Evolutionary conservation across 2,329 filamentous ascomycete genomes (phyloP), one percentile per base, ranked within the genome.

Genomic region (Arachnomyces sp.): DNA sequence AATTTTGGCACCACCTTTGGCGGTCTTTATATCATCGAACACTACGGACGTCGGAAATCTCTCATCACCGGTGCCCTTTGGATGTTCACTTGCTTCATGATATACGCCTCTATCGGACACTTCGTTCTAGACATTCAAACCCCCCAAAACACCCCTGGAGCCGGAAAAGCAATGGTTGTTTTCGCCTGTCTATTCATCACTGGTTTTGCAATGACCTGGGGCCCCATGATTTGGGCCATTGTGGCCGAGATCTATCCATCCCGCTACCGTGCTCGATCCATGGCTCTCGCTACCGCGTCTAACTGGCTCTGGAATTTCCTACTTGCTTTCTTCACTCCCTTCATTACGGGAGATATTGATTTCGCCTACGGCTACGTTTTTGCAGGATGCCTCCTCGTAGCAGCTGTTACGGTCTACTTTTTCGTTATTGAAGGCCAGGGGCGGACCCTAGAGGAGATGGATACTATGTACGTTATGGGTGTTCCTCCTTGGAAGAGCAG

Each of bases 281-380:
- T 87, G 73, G 85, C 84, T 9, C 66, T 89, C 16, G 81, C 84
- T 12, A 88, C 84, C 4, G 78, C 83, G 2, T 78, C 83, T 29
- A 90, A 90, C 64, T 90, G 85, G 85, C 61, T 66, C 25, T 86
- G 80, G 79, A 85, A 86, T 60, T 88, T 88, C 62, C 62, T 84
- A 52, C 69, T 85, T 48, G 77, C 77, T 0, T 89, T 89, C 71
- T 87, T 89, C 69, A 87, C 85, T 0, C 82, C 84, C 0, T 88
- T 87, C 61, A 88, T 89, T 57, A 83, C 79, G 1, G 66, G 68
- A 0, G 71, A 76, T 7, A 89, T 89, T 42, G 76, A 84, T 52
- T 89, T 83, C 62, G 72, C 73, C 14, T 87, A 88, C 57, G 84
- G 85, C 9, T 86, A 87, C 50, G 78, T 90, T 34, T 89, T 89